Evolutionary conservation across 306 rosid species (phyloP).

Genomic region (Erythrophleum fordii): DNA sequence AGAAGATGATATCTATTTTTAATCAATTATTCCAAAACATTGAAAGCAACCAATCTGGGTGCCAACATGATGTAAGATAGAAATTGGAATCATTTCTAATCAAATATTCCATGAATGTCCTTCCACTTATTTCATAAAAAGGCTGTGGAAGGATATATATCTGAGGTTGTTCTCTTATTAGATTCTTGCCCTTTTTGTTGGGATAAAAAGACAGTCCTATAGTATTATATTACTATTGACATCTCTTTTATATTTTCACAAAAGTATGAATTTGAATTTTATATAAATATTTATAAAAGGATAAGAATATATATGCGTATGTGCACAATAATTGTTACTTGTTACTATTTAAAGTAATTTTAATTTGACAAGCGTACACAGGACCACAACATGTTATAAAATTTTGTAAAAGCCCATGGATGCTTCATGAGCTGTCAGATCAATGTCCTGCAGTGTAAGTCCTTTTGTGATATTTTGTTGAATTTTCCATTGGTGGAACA

Average conservation of each 20-base stretch:
- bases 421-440: neutral
- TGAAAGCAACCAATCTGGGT: neutral
- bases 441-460: neutral
- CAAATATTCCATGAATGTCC: neutral
- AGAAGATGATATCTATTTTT: too few relatives aligned
- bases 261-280: neutral
- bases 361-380: neutral
- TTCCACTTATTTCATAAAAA: neutral
- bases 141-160: neutral
- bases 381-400: neutral
- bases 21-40: too few relatives aligned
- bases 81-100: neutral
- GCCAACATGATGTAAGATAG: neutral
- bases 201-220: neutral
- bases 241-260: neutral
- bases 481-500: neutral
- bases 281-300: neutral
- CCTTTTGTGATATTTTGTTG: neutral
- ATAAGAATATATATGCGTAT: neutral
- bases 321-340: neutral
- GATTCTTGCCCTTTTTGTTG: neutral
- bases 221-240: neutral
- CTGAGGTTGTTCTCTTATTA: neutral
- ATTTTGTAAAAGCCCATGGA: neutral
- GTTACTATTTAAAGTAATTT: neutral